Conservation (phyloP, 2,329 filamentous ascomycete genomes). For the Alternaria tenuissima region DNA sequence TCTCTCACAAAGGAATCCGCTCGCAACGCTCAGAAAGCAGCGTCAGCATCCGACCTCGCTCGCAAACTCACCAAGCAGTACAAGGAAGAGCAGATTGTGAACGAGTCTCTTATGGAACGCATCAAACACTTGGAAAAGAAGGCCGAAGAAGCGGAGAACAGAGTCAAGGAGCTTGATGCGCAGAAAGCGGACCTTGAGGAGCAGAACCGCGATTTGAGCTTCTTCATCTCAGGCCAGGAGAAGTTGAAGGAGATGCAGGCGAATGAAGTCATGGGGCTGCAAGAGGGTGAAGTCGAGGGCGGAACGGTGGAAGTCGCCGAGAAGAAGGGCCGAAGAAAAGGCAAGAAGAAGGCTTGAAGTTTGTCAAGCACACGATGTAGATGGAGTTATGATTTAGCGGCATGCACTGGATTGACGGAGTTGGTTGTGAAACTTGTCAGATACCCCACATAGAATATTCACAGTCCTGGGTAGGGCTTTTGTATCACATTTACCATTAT, state of each 20-base stretch:
- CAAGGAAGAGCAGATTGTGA: conserved; percentile 87
- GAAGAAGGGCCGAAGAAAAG: conserved; percentile 37
- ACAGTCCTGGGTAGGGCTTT: neutral
- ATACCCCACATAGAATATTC: neutral
- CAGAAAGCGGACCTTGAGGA: conserved; percentile 79
- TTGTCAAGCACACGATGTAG: neutral
- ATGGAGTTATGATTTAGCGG: neutral
- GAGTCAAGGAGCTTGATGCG: conserved; percentile 47
- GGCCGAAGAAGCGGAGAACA: conserved; percentile 63
- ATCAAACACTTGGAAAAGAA: conserved; percentile 74
- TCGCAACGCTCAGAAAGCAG: conserved; percentile 63
- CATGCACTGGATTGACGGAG: neutral
- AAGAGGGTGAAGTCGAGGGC: conserved; percentile 69
- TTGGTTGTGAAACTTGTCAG: neutral
- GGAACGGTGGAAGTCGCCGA: conserved; percentile 45
- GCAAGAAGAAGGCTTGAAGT: conserved; percentile 33
- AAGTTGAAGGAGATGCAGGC: conserved; percentile 76
- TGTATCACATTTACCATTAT: neutral
- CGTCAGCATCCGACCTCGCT: conserved; percentile 78
- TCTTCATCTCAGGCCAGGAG: conserved; percentile 86
- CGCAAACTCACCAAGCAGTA: conserved; percentile 77
- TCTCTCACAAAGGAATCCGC: conserved; percentile 76
- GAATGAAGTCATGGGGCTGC: conserved; percentile 72
- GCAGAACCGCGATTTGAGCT: conserved; percentile 84
- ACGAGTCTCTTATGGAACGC: conserved; percentile 80